Percentiles rank a stretch among this genome's conserved stretches.
Conservation (phyloP, 768 basidiomycete genomes). For the Udeniomyces megalosporus region DNA sequence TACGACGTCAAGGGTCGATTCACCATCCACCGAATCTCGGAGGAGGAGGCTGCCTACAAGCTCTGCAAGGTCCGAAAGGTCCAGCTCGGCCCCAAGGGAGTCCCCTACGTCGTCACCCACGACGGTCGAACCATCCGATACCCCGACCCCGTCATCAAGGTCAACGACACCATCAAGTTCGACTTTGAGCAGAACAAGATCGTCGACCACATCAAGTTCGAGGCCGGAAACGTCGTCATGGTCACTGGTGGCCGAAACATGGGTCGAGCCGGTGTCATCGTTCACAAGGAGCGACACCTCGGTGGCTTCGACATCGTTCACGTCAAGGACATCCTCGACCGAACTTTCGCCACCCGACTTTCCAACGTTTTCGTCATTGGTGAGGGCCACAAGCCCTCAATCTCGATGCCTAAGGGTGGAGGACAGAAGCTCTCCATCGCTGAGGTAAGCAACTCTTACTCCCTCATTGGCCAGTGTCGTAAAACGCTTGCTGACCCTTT, state of each 20-base stretch:
- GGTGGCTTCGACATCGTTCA: conserved; percentile 99
- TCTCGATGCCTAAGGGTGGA: conserved; percentile 94
- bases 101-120: conserved; percentile 95
- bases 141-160: conserved; percentile 85
- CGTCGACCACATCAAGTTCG: conserved; percentile 77
- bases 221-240: conserved; percentile 92
- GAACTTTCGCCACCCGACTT: conserved; percentile 92
- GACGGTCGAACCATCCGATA: conserved; percentile 99
- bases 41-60: conserved; percentile 93
- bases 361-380: conserved; percentile 98
- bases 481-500: too few relatives aligned
- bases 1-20: conserved; percentile 99
- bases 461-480: too few relatives aligned
- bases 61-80: conserved; percentile 86
- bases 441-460: too few relatives aligned
- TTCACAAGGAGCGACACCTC: conserved; percentile 80
- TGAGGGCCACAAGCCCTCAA: conserved; percentile 85
- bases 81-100: conserved; percentile 79
- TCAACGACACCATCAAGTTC: conserved; percentile 95
- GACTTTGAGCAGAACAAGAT: conserved; percentile 93
- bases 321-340: conserved; percentile 52
- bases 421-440: conserved; percentile 94
- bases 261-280: conserved; percentile 92
- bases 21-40: conserved; percentile 97
- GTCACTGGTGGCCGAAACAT: conserved; percentile 99